These are phyloP conservation scores for Cystobasidium pallidum DNA, from an alignment of 1,284 basidiomycete species.

Conservation along the genomic window DNA sequence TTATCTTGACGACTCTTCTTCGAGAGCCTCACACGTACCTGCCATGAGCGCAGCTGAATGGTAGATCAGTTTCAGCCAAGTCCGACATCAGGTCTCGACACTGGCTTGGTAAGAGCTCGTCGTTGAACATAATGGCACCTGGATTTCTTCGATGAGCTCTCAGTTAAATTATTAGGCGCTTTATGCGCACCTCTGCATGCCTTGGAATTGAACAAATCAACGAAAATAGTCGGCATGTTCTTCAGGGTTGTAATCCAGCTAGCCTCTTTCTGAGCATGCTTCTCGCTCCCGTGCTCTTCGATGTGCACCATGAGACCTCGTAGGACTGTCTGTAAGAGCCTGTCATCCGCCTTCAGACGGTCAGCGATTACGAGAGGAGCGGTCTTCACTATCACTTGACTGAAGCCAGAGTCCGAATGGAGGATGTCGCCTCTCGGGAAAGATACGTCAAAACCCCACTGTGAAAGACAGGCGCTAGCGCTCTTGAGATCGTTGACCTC, in stretches of 20 bases:
- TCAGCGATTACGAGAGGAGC: slow-evolving; percentile 56
- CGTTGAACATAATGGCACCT: slow-evolving; percentile 98
- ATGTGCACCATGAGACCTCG: slow-evolving; percentile 41
- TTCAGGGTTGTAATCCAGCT: slow-evolving; percentile 61
- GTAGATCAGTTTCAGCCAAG: slow-evolving; percentile 72
- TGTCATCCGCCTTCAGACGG: slow-evolving; percentile 51
- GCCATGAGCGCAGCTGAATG: slow-evolving; percentile 94
- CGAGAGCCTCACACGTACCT: slow-evolving; percentile 44
- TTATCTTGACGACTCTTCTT: background rate
- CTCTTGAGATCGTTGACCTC: slow-evolving; percentile 53
- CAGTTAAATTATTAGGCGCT: background rate
- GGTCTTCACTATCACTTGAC: slow-evolving; percentile 55
- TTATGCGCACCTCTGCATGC: slow-evolving; percentile 77
- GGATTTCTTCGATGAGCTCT: slow-evolving; percentile 33
- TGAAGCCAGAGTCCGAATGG: slow-evolving; percentile 51
- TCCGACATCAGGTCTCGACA: slow-evolving; percentile 70
- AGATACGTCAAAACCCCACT: slow-evolving; percentile 72
- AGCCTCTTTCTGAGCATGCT: background rate
- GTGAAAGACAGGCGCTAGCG: slow-evolving; percentile 60
- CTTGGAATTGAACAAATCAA: slow-evolving; percentile 85
- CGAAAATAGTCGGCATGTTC: slow-evolving; percentile 73
- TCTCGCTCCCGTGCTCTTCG: background rate
- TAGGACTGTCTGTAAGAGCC: slow-evolving; percentile 54
- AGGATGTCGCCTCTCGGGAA: background rate
- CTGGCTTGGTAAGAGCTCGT: slow-evolving; percentile 68